Conservation (phyloP, 257 asterid genomes). For the Nicotiana tomentosiformis region DNA sequence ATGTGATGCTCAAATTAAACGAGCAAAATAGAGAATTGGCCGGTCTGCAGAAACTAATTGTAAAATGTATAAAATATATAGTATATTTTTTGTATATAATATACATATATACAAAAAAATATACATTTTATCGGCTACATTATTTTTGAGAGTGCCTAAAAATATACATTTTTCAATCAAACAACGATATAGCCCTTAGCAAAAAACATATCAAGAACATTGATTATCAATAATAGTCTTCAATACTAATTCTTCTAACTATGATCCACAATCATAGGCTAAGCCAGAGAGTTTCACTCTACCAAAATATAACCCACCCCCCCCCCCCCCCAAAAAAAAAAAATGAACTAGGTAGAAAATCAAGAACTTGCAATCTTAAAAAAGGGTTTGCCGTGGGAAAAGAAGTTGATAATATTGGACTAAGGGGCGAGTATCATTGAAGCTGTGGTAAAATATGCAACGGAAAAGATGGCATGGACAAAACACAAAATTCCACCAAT, state of each 20-base stretch:
- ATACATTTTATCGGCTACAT: neutral
- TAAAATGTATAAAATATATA: neutral
- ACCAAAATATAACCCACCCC: neutral
- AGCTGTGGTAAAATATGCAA: slow-evolving; percentile 59
- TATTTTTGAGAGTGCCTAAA: neutral
- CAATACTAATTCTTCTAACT: neutral
- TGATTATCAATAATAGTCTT: neutral
- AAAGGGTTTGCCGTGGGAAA: neutral
- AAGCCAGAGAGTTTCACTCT: neutral
- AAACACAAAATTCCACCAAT: slow-evolving; percentile 73
- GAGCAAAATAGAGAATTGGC: too few species aligned
- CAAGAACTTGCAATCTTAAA: neutral
- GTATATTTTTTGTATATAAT: neutral
- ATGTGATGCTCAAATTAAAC: too few species aligned
- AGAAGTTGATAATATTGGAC: neutral
- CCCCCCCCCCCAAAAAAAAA: too few species aligned
- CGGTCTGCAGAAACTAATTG: too few species aligned
- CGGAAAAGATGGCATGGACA: slow-evolving; percentile 59
- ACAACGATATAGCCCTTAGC: neutral
- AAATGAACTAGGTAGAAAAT: too few species aligned
- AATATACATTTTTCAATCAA: neutral
- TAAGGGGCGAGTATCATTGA: slow-evolving; percentile 16
- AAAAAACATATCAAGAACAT: neutral
- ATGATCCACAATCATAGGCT: neutral
- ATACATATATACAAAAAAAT: too few species aligned